Base-by-base conservation (phyloP, 345 rosid species). In the Mallotus nudiflorus region DNA sequence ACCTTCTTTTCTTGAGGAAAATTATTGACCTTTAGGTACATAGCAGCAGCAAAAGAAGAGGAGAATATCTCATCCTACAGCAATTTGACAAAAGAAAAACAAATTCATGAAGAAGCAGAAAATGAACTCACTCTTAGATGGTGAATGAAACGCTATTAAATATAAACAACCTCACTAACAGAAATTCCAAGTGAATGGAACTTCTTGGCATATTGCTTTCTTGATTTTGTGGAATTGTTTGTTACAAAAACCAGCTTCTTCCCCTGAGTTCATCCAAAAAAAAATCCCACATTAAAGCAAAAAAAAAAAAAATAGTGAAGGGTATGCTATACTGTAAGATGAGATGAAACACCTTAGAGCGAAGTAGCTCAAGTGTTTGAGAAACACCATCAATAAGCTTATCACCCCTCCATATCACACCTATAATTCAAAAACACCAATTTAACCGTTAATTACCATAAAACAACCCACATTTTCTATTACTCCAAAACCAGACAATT, bases 391-490 rank as follows among this genome's bases (percentile, higher is more conserved):
- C 85, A 59, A 95, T 82, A 73, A 90, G 96, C 73, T 73, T 84
- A 45, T 90, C 91, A 22, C 97, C 97, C 76, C 83, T 95, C 97
- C 97, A 92, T 50, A 95, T 92, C n/a, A 95, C 99, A 62, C 97
- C 96, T 95, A 74, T 51, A 67, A n/a, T 10, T 48, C 14, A 37
- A 3, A n/a, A 54, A 22, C 4, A 51, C 31, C 10, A 42, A 53
- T 5, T 4, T n/a, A 1, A 37, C 13, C 46, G 19, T 42, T 15
- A 12, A 35, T 3, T 12, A 25, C 59, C 28, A 24, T 5, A 25
- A 24, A 35, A 18, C 24, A 24, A 50, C 25, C 15, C 46, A 49
- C 22, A 22, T 11, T n/a, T n/a, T 50, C 3, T 1, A 35, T 14
- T 1, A 9, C 25, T n/a, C n/a, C n/a, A n/a, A n/a, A n/a, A n/a